Base-by-base conservation (phyloP, 192 early-diverging fungal species). In the Backusella macrospora region DNA sequence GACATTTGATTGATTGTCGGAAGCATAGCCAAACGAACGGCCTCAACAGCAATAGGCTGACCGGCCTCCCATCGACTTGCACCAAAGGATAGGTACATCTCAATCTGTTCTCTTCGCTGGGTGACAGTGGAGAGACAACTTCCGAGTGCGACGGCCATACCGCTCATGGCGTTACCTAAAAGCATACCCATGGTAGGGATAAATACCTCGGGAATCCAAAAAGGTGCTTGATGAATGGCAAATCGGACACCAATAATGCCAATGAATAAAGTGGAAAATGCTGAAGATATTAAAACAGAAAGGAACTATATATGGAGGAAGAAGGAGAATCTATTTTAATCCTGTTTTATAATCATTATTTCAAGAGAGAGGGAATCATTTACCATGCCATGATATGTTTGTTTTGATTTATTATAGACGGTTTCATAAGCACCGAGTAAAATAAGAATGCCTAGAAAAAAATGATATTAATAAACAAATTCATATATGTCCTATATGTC, bases 181-280 rank as follows among this genome's bases (percentile, higher is more conserved):
- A 97, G 80, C 94, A 97, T 95, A 37, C 93, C 95, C n/a, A 95
- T 83, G 0, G 92, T 95, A 12, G 95, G 93, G 34, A 96, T 92
- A 74, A 94, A 96, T 73, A 90, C 88, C 42, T 86, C 84, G 6
- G 95, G 91, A 7, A 84, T 81, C 73, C 86, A 92, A 69, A 92
- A 89, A 1, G 93, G 93, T 37, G 80, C 72, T 70, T 92, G 88
- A 7, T 87, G 82, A 76, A 96, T 89, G 18, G 95, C 90, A 72
- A 84, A 91, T 26, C 84, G 76, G 6, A 88, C 86, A 21, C 91
- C 91, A 68, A 91, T 77, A 3, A 85, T 87, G 14, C 84, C 85
- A 7, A 88, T 76, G 13, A 90, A 49, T 5, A 87, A 45, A 6
- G 86, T 87, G 46, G 85, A 84, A 9, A 78, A 42, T 3, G 83